A percentile compares a stretch with the other conserved stretches of the same genome.
Conservation (phyloP, 2,329 filamentous ascomycete species). For the Monosporascus sp. region DNA sequence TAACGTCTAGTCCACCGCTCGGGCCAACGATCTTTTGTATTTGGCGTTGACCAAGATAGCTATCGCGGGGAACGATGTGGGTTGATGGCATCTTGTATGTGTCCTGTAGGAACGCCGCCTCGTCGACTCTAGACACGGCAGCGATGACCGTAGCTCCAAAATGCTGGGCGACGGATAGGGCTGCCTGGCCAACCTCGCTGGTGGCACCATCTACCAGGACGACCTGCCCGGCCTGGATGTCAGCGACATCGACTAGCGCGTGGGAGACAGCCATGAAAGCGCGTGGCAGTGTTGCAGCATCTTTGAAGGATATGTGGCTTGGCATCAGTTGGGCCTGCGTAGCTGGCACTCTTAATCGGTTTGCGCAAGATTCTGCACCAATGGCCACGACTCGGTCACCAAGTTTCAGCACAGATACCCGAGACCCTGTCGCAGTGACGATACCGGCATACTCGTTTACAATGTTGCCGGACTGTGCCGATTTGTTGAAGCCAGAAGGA, state of each 20-base stretch:
- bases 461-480: slow-evolving; percentile 1
- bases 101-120: slow-evolving; percentile 1
- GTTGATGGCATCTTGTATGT: background rate
- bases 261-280: background rate
- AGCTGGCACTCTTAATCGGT: background rate
- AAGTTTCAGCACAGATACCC: background rate
- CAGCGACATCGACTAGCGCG: slow-evolving; percentile 13
- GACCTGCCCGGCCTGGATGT: slow-evolving; percentile 10
- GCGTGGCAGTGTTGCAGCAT: background rate
- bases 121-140: background rate
- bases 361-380: background rate
- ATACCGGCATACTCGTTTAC: background rate
- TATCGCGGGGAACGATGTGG: slow-evolving; percentile 3
- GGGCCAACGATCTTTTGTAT: background rate
- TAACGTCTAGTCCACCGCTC: slow-evolving; percentile 2
- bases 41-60: background rate
- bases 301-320: background rate
- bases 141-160: slow-evolving; percentile 11
- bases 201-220: slow-evolving; percentile 16
- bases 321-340: background rate
- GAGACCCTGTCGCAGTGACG: background rate
- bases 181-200: slow-evolving; percentile 12
- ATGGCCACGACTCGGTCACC: background rate
- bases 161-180: slow-evolving; percentile 12
- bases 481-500: background rate